Conservation (phyloP, 441 rosid genomes). For the Populus hybrid region DNA sequence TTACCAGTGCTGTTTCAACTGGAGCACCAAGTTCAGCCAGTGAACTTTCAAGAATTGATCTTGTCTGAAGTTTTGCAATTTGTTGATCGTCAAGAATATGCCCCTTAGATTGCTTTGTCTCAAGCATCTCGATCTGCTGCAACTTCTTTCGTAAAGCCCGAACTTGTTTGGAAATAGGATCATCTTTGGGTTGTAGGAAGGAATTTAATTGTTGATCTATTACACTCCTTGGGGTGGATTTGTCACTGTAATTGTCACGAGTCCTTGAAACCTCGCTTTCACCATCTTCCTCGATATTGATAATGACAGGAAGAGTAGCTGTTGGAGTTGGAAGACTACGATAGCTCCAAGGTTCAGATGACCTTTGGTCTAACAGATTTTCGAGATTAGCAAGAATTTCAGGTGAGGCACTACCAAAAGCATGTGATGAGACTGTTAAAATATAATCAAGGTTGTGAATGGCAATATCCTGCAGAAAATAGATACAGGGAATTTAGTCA, state of each 20-base stretch:
- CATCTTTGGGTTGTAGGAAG: conserved; percentile 57
- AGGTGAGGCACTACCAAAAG: conserved; percentile 65
- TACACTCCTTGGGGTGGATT: conserved; percentile 24
- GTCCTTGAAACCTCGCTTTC: conserved; percentile 61
- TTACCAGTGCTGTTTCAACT: conserved; percentile 41
- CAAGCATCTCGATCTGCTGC: conserved; percentile 98
- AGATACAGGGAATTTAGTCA: not conserved
- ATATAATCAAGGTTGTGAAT: conserved; percentile 90
- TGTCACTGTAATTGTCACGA: conserved; percentile 47
- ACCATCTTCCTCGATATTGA: conserved; percentile 77
- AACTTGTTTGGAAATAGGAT: conserved; percentile 58
- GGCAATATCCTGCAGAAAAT: conserved; percentile 70
- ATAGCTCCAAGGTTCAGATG: conserved; percentile 87
- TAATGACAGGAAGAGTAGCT: conserved; percentile 73
- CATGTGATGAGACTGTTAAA: conserved; percentile 60
- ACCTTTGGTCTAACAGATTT: conserved; percentile 71
- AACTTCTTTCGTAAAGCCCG: conserved; percentile 84
- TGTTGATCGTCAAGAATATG: conserved; percentile 87
- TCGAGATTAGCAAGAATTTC: conserved; percentile 85
- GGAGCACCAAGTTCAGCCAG: conserved; percentile 75
- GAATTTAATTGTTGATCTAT: conserved; percentile 48
- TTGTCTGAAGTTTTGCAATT: conserved; percentile 79
- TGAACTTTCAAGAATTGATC: conserved; percentile 58
- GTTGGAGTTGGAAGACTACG: conserved; percentile 92
- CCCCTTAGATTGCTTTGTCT: conserved; percentile 69